Base-by-base conservation (phyloP, 2,329 filamentous ascomycete species). In the Stenocarpella maydis region DNA sequence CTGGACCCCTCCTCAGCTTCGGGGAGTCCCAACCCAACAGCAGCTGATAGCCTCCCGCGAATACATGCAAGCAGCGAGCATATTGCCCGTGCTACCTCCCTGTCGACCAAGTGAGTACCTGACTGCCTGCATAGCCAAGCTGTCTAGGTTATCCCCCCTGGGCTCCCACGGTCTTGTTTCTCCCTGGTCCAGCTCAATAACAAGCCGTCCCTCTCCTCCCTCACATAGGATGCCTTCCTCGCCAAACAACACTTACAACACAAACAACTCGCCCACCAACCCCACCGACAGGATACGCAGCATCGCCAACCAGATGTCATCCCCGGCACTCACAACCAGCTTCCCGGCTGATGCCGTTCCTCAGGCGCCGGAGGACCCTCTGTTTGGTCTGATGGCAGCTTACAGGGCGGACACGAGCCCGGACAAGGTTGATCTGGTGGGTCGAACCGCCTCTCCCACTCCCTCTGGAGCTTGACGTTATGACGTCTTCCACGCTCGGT, bases 341-440 rank as follows among this genome's bases (percentile, higher is more conserved):
- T 97, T 97, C 84, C 88, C 90, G 71, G 87, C 91, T 77, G 88
- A 92, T 77, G 84, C 87, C 74, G 93, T 98, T 70, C 93, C 95
- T 76, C 91, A 95, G 82, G 96, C 96, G 71, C 95, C 96, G 58
- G 95, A 97, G 81, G 96, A 99, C 83, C 90, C 95, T 73, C 89
- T 99, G 78, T 99, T 99, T 79, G 95, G 95, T 69, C 85, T 99
- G 76, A 94, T 95, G 88, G 89, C 92, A 72, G 94, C 93, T 71
- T 99, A 91, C 86, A 90, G 90, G 77, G 92, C 92, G 72, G 96
- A 99, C 78, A 83, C 88, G 71, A 86, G 85, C 80, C 81, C 86
- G 69, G 89, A 93, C 81, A 99, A 99, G 84, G 92, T 99, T 74
- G 96, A 99, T 82, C 83, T 99, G 82, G 95, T 96, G 79, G 88